Conservation (phyloP, 495 filamentous ascomycete genomes). For the Tuber microsphaerosporum region DNA sequence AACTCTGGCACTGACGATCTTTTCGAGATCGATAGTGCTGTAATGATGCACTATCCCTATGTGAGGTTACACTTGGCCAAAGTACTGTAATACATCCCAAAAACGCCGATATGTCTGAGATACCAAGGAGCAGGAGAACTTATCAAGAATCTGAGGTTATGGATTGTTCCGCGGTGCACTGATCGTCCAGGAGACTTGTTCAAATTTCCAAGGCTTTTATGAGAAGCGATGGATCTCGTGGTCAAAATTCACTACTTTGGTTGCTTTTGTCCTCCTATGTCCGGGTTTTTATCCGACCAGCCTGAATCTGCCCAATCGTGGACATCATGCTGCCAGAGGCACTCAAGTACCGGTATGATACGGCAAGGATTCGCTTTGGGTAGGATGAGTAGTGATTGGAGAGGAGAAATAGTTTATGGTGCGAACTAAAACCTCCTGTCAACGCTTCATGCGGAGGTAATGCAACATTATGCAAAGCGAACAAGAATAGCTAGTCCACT, state of each 20-base stretch:
- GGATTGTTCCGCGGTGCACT: neutral
- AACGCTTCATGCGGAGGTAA: too few species aligned
- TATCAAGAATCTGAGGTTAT: neutral
- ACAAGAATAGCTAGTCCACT: neutral
- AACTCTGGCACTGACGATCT: too few species aligned
- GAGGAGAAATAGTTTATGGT: too few species aligned
- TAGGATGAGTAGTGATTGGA: neutral
- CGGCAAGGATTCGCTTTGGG: neutral
- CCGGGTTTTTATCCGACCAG: neutral
- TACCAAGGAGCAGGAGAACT: neutral
- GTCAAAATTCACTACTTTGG: neutral
- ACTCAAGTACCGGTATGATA: too few species aligned
- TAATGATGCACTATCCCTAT: too few species aligned
- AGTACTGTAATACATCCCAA: neutral
- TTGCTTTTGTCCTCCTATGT: neutral
- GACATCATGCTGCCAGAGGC: neutral
- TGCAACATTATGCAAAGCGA: neutral
- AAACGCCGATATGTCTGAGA: too few species aligned
- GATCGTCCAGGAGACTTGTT: neutral
- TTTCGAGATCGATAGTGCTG: too few species aligned
- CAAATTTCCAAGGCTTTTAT: neutral
- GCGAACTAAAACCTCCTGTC: too few species aligned
- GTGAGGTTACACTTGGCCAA: too few species aligned
- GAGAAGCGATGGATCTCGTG: neutral
- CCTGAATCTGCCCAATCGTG: neutral